Conservation (phyloP, 202 grass and related monocot genomes). For the Digitaria exilis region DNA sequence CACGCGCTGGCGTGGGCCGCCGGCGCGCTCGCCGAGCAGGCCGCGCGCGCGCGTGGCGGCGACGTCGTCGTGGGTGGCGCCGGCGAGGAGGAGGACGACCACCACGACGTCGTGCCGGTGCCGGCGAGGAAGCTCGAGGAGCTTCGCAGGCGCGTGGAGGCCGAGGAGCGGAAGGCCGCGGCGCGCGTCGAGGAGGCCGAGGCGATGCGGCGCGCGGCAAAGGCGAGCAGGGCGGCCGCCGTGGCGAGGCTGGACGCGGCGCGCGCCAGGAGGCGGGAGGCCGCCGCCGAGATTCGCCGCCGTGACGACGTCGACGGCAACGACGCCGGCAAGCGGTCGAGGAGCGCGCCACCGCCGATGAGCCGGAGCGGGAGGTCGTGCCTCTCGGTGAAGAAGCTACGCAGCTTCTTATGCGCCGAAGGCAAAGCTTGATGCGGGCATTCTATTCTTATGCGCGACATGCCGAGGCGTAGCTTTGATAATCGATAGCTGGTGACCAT, state of each 20-base stretch:
- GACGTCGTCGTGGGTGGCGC: neutral
- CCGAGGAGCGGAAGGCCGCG: constrained; percentile 33
- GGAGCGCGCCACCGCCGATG: neutral
- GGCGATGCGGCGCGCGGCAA: constrained; percentile 21
- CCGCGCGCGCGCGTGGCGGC: neutral
- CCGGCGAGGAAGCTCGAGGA: constrained; percentile 39
- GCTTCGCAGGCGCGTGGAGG: constrained; percentile 29
- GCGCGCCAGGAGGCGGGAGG: constrained; percentile 33
- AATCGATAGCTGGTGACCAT: neutral
- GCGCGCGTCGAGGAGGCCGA: constrained; percentile 40
- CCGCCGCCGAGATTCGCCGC: neutral
- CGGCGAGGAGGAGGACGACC: neutral
- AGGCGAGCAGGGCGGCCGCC: constrained; percentile 38
- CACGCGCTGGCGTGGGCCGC: constrained; percentile 47
- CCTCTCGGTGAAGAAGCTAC: constrained; percentile 40
- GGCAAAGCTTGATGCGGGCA: neutral
- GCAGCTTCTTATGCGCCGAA: neutral
- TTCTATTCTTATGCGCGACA: neutral
- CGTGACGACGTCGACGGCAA: neutral
- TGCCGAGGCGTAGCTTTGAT: neutral
- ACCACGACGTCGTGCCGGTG: constrained; percentile 40
- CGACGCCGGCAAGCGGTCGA: neutral
- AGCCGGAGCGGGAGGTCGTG: neutral
- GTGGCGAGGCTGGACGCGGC: constrained; percentile 30
- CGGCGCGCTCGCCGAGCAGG: constrained; percentile 2